A percentile compares a stretch with the other conserved stretches of the same genome.
Conservation (phyloP, 2,329 filamentous ascomycete genomes). For the Cylindrodendrum hubeiense region DNA sequence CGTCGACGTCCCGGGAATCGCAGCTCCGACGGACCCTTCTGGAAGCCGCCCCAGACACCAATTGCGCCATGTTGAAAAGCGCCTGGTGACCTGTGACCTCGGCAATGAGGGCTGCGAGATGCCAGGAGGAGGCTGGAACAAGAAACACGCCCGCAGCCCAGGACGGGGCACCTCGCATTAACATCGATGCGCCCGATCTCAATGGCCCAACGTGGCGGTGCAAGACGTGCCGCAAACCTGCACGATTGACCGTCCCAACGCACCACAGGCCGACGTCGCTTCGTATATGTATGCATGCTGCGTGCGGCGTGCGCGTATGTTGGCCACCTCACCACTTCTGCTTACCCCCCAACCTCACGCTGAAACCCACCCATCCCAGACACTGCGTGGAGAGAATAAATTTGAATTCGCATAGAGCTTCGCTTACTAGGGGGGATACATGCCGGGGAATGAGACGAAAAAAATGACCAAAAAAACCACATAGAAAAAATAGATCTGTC, state of each 20-base stretch:
- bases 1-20: not conserved
- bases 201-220: slow-evolving; percentile 17
- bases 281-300: slow-evolving; percentile 4
- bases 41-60: not conserved
- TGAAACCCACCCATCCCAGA: not conserved
- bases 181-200: not conserved
- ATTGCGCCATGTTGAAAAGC: no score
- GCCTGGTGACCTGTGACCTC: not conserved
- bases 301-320: not conserved
- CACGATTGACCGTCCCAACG: not conserved
- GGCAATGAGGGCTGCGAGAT: not conserved
- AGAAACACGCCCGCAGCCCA: not conserved
- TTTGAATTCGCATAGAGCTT: slow-evolving; percentile 27
- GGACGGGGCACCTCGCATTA: not conserved
- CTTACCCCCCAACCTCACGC: not conserved
- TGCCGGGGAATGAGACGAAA: slow-evolving; percentile 7
- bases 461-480: slow-evolving; percentile 14
- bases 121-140: not conserved
- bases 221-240: slow-evolving; percentile 2
- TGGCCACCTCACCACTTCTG: slow-evolving; percentile 11
- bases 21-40: not conserved
- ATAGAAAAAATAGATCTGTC: slow-evolving; percentile 7
- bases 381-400: not conserved
- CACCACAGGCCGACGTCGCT: slow-evolving; percentile 2
- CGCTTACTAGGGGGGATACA: slow-evolving; percentile 27